Conservation (phyloP, 2,329 filamentous ascomycete species). For the Apiospora saccharicola region DNA sequence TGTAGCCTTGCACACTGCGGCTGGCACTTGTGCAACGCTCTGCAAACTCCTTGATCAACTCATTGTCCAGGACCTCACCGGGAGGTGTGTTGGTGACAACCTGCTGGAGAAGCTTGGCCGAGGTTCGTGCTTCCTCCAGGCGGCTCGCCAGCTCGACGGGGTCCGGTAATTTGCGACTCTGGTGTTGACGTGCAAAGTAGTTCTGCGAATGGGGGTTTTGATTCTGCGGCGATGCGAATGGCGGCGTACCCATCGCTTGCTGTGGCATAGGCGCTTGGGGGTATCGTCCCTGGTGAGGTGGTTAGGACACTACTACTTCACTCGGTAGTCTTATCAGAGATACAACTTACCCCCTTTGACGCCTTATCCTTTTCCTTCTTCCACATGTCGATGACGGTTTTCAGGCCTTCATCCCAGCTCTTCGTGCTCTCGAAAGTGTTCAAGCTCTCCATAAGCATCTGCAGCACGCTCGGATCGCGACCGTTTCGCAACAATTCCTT, state of each 20-base stretch:
- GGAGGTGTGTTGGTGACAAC: constrained; percentile 86
- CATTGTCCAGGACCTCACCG: constrained; percentile 77
- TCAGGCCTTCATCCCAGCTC: constrained; percentile 75
- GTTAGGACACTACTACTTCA: background rate
- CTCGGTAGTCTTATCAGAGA: background rate
- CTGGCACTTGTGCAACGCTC: constrained; percentile 85
- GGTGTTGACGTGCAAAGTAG: constrained; percentile 63
- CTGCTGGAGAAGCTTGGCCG: constrained; percentile 90
- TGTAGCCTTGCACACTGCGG: constrained; percentile 84
- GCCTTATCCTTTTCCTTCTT: constrained; percentile 80
- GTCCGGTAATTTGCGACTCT: constrained; percentile 63
- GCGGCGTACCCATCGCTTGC: constrained; percentile 40
- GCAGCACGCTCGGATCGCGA: constrained; percentile 78
- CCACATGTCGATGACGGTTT: constrained; percentile 84
- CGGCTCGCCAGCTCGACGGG: constrained; percentile 81
- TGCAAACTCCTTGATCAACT: constrained; percentile 92
- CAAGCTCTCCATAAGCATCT: constrained; percentile 87
- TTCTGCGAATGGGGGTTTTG: constrained; percentile 53
- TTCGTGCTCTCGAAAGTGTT: constrained; percentile 79
- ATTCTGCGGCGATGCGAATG: constrained; percentile 26
- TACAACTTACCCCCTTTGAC: constrained; percentile 43
- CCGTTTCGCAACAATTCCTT: constrained; percentile 78
- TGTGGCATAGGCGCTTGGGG: constrained; percentile 13
- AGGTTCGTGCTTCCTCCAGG: constrained; percentile 89
- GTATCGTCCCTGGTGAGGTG: background rate